phyloP scores from a whole-genome alignment of 83 land plant genomes.

The Diphasiastrum complanatum region DNA sequence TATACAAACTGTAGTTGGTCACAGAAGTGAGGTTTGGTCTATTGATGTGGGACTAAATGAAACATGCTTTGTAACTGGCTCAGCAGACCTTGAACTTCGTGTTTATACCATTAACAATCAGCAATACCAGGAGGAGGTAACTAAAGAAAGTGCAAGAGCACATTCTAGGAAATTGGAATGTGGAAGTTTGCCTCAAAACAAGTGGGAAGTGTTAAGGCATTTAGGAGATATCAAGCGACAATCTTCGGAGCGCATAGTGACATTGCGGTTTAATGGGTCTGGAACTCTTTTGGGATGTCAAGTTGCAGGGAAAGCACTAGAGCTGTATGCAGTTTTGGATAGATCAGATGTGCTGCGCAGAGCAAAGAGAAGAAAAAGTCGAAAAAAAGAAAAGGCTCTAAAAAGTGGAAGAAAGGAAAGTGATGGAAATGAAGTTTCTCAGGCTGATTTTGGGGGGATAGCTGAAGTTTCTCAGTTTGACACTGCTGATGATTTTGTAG shows the following conservation, averaged over 20 bases:
- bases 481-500: conserved; percentile 8
- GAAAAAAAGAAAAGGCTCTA: conserved; percentile 62
- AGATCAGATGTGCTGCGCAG: conserved; percentile 64
- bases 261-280: conserved; percentile 58
- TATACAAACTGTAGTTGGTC: conserved; percentile 78
- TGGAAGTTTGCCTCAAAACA: conserved; percentile 17
- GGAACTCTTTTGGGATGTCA: conserved; percentile 85
- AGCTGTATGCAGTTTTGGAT: conserved; percentile 63
- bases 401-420: conserved; percentile 32
- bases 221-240: conserved; percentile 80
- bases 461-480: conserved; percentile 18
- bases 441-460: conserved; percentile 7
- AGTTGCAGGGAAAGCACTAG: conserved; percentile 75
- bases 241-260: conserved; percentile 68
- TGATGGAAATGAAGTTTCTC: neutral
- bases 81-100: conserved; percentile 74
- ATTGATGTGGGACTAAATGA: conserved; percentile 72
- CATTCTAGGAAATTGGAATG: conserved; percentile 3
- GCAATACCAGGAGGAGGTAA: conserved; percentile 22
- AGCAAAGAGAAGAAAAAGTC: conserved; percentile 56
- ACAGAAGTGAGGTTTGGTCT: conserved; percentile 97
- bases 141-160: neutral
- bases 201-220: conserved; percentile 65
- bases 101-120: conserved; percentile 43
- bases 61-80: conserved; percentile 72